Base-by-base conservation (phyloP, 495 filamentous ascomycete species). In the Aspergillus kassunensis region DNA sequence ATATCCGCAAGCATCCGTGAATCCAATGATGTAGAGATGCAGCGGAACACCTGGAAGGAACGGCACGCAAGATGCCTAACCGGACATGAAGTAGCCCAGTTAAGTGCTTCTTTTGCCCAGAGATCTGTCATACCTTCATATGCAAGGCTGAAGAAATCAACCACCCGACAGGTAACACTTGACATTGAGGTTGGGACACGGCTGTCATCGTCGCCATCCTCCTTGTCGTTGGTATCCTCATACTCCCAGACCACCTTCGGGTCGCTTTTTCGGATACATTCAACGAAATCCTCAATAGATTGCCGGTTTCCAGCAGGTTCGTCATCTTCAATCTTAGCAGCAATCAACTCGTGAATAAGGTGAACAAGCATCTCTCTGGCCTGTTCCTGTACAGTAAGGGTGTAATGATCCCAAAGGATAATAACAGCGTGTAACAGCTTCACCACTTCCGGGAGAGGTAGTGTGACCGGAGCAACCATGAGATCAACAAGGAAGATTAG, bases 361-460 rank as follows among this genome's bases (percentile, higher is more conserved):
- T 98, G 93, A 27, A 98, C 91, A 13, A 97, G 79, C 93, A 98
- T 96, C 61, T 98, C 93, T 37, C 91, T 84, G 34, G 93, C 91
- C 65, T 97, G 91, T 53, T 97, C 93, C 59, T 96, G 93, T 1
- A 98, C 92, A 11, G 96, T 81, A n/a, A 89, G 80, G 2, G 86
- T 95, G 59, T 97, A 95, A 50, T 96, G 90, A 63, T 98, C 93
- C 93, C 93, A 98, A 11, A 97, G 79, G 2, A 96, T 89, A 29
- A 93, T 85, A 13, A 96, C 84, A 13, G 95, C 89, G 70, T 98
- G 93, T 10, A 98, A 71, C 42, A 98, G 70, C 18, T 93, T 79
- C 29, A 91, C 87, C 6, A 97, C 78, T 54, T 89, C 87, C 13
- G 93, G 87, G 10, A 80, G 65, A 19, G 81, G 73, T 16, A 96